phyloP scores from a whole-genome alignment of 108 stramenopile species.

The Cyclostephanos tholiformis region DNA sequence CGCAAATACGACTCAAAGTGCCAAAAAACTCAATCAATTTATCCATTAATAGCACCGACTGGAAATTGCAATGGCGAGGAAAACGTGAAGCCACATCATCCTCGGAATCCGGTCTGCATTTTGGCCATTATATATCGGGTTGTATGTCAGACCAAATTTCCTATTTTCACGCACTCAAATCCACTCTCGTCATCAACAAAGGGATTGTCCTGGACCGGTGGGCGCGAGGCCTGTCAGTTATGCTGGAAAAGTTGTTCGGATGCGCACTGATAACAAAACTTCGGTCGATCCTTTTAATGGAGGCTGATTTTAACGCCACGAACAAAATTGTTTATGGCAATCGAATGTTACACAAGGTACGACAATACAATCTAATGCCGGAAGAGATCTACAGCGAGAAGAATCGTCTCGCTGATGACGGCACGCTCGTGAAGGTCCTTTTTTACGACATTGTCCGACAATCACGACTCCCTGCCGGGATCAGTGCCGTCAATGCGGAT shows the following conservation, averaged over 20 bases:
- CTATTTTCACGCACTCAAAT: conserved; percentile 1
- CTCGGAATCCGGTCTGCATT: neutral
- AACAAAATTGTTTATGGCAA: conserved; percentile 22
- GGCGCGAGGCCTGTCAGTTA: neutral
- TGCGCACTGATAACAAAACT: neutral
- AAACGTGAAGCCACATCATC: neutral
- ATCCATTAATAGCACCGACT: neutral
- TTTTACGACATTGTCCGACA: conserved; percentile 7
- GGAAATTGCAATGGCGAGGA: neutral
- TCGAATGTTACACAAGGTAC: conserved; percentile 14
- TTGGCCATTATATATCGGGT: neutral
- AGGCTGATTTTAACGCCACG: neutral
- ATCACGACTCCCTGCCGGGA: neutral
- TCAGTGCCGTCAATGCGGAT: neutral
- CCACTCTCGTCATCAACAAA: neutral
- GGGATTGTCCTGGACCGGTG: neutral
- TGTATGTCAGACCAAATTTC: neutral
- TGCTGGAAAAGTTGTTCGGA: conserved; percentile 3
- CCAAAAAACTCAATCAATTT: neutral
- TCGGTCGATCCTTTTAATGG: neutral
- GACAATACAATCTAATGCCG: conserved; percentile 16
- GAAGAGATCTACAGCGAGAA: conserved; percentile 37
- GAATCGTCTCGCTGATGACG: conserved; percentile 11
- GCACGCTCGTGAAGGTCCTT: neutral
- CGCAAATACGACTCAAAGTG: neutral